phyloP scores from a whole-genome alignment of 1,139 yeast species.

The Candida gigantensis region DNA sequence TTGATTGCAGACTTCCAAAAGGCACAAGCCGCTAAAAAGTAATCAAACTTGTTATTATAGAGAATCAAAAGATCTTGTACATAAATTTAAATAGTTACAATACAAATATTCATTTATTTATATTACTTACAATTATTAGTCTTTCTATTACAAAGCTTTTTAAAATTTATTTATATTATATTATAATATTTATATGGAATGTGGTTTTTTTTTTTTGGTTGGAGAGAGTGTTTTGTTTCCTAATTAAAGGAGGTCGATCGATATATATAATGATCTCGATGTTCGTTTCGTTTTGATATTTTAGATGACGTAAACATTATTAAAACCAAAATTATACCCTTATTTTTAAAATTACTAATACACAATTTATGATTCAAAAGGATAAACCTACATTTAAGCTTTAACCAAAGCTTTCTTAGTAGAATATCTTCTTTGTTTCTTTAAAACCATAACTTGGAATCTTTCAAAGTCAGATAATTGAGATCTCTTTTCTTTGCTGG shows the following conservation, averaged over 20 bases:
- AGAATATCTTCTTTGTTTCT: slow-evolving; percentile 95
- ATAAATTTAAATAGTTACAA: slow-evolving; percentile 1
- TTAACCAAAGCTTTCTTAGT: slow-evolving; percentile 83
- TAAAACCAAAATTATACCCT: slow-evolving; percentile 13
- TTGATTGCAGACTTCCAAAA: slow-evolving; percentile 79
- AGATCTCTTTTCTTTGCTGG: slow-evolving; percentile 90
- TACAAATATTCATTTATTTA: no score
- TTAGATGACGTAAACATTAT: slow-evolving; percentile 32
- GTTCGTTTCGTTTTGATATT: neutral
- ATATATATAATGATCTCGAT: neutral
- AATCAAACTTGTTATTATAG: slow-evolving; percentile 7
- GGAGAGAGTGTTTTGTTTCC: slow-evolving; percentile 1
- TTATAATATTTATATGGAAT: slow-evolving; percentile 7
- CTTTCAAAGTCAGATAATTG: slow-evolving; percentile 96
- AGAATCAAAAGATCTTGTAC: neutral
- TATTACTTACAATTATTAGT: no score
- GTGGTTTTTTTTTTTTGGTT: slow-evolving; percentile 1
- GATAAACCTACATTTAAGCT: slow-evolving; percentile 58
- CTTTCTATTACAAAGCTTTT: no score
- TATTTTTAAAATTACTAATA: slow-evolving; percentile 10
- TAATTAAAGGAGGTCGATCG: slow-evolving; percentile 1
- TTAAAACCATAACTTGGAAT: slow-evolving; percentile 97
- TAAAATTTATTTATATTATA: slow-evolving; percentile 7
- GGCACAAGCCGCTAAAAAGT: slow-evolving; percentile 28
- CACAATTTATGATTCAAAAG: slow-evolving; percentile 9